Base-by-base conservation (phyloP, 148 eudicot genomes). In the Vaccinium vitisidaea region DNA sequence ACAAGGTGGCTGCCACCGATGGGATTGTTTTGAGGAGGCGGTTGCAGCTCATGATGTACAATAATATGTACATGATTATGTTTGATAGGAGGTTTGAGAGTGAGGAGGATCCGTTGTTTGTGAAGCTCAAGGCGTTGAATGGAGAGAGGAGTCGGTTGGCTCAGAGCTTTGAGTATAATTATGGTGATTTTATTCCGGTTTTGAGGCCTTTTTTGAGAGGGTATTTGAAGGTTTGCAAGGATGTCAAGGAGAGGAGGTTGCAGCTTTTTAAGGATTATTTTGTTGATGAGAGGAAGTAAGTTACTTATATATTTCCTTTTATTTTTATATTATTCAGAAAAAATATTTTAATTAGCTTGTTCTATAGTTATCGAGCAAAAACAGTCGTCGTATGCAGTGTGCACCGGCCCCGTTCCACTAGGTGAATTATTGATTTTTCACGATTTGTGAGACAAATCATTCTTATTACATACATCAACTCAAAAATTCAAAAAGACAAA, bases 161-260 rank as follows among this genome's bases (percentile, higher is more conserved):
- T 53, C 98, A 95, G 90, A 95, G 98, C 88, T 92, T 95, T 53
- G 96, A 95, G 87, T 95, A 95, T 52, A 95, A 95, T 36, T 95
- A 92, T 54, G 98, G 98, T 1, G 98, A 95, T 91, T 95, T 95
- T 49, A 92, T 95, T 46, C 98, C 98, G 0, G 87, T 95, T 83
- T 82, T 95, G 80, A 90, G 98, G 84, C 98, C 98, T 0, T 92
- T 95, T 85, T 90, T 95, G 86, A 92, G 94, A 59, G 91, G 94
- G 13, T 95, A 95, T 50, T 85, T 95, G 87, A 95, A 90, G 78
- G 84, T 91, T 12, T 95, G 98, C 61, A 88, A 87, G 84, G 89
- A 90, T 43, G 92, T 95, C 11, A 93, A 94, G 86, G 92, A 90
- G n/a, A 91, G 86, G 63, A 90, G 98, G 87, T 85, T 95, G 90